Evolutionary conservation across 805 yeast species (phyloP), one percentile per base, ranked within the genome.

Genomic region (Limtongia smithiae): DNA sequence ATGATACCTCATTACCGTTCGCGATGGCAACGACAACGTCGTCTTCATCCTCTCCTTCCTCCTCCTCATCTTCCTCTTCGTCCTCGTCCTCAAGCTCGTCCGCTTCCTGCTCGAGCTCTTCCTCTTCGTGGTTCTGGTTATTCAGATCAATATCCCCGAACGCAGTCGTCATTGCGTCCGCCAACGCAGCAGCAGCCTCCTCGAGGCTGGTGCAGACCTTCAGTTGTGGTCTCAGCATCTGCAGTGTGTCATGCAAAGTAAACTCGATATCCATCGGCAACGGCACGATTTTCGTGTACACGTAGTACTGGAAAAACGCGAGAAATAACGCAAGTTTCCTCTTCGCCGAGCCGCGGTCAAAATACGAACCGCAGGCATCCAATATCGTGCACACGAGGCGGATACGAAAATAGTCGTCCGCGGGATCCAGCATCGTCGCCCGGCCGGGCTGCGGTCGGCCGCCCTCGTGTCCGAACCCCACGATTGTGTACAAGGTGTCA

Each of bases 391-490:
- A 62, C 17, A 77, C 65, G 61, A 89, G 66, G 34, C 79, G 80
- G 32, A 87, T 69, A 49, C 96, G 73, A 65, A 87, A 86, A 61
- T 81, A 85, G 59, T 85, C 81, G 58, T 80, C 76, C 0, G 82
- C 81, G 11, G 68, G 68, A 66, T 89, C 96, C n/a, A 75, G 44
- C 15, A 68, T 75, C 27, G 72, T 68, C 2, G 62, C 35, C 3
- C 48, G 55, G 20, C 68, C 70, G 5, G 75, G 74, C 8, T 61
- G 65, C 1, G 94, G 90, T 43, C 74, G 74, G 45, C 78, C 78
- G 49, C 73, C 70, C 0, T 76, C 74, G 68, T 85, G 82, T 0
- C 95, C 95, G 64, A 69, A 77, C 36, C 82, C 77, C 3, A 86
- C 50, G 6, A 85, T 72, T 51, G 73, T 72, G 65, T 74, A 83